Percentiles rank a stretch among this genome's conserved stretches.
These are phyloP conservation scores for Debaryomyces tyrocola DNA, from an alignment of 805 yeast genomes.

Conservation along the genomic window DNA sequence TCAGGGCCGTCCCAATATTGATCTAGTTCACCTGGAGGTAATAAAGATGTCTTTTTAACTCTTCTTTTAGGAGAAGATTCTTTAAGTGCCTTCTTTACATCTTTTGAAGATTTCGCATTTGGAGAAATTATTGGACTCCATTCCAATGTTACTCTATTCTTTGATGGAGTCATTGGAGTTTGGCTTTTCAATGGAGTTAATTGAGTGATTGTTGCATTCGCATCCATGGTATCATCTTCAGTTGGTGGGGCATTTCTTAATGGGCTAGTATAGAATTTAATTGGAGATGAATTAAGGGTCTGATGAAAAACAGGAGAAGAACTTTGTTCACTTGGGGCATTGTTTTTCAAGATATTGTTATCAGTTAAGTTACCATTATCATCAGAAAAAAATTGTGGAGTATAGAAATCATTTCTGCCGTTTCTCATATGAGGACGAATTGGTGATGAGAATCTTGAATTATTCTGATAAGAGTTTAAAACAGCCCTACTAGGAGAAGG, in stretches of 20 bases:
- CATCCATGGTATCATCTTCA: constrained; percentile 36
- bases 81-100: constrained; percentile 33
- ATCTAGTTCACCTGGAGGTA: constrained; percentile 90
- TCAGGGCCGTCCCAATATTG: constrained; percentile 80
- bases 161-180: constrained; percentile 34
- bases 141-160: constrained; percentile 34
- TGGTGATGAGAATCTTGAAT: constrained; percentile 20
- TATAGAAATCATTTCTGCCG: constrained; percentile 27
- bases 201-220: constrained; percentile 40
- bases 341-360: neutral
- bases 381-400: constrained; percentile 43
- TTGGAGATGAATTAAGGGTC: constrained; percentile 31
- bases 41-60: constrained; percentile 59
- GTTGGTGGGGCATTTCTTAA: constrained; percentile 13
- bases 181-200: constrained; percentile 38
- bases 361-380: constrained; percentile 4
- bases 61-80: constrained; percentile 48
- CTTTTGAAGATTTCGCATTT: constrained; percentile 21
- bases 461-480: constrained; percentile 4
- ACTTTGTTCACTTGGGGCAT: constrained; percentile 13
- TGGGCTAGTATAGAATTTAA: constrained; percentile 23
- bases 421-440: constrained; percentile 20
- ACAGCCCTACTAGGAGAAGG: constrained; percentile 25
- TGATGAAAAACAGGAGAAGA: constrained; percentile 23
- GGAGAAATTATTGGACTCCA: constrained; percentile 49